Percentiles rank a stretch among this genome's conserved stretches.
These are phyloP conservation scores for Boletus patriciae DNA, from an alignment of 768 basidiomycete species.

Conservation along the genomic window DNA sequence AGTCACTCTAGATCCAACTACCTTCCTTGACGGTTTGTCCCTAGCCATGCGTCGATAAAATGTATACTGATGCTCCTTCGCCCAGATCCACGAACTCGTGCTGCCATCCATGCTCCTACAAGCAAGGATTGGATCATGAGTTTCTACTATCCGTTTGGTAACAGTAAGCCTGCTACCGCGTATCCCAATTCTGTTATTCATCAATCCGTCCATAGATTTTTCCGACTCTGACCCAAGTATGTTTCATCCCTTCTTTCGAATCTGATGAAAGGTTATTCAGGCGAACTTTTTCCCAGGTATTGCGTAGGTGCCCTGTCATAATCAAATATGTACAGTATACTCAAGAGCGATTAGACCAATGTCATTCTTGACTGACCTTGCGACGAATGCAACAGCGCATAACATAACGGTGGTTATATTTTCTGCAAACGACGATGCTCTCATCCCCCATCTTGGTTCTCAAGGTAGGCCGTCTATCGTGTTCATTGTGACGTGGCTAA, in stretches of 20 bases:
- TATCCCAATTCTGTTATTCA: not conserved
- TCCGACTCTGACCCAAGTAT: slow-evolving; percentile 34
- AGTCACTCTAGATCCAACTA: slow-evolving; percentile 46
- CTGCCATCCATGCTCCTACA: slow-evolving; percentile 68
- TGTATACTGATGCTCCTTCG: not conserved
- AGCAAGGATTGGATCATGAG: slow-evolving; percentile 46
- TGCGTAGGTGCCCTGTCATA: slow-evolving; percentile 28
- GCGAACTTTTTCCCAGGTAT: slow-evolving; percentile 24
- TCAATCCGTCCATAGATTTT: slow-evolving; percentile 15
- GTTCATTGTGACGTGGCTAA: slow-evolving; percentile 2
- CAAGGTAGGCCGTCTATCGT: slow-evolving; percentile 45
- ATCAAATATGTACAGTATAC: not conserved
- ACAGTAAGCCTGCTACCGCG: slow-evolving; percentile 18
- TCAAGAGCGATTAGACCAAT: slow-evolving; percentile 48
- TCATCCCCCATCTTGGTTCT: slow-evolving; percentile 61
- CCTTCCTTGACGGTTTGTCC: slow-evolving; percentile 62
- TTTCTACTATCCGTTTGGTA: slow-evolving; percentile 39
- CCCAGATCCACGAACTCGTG: slow-evolving; percentile 52
- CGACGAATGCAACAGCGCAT: slow-evolving; percentile 57
- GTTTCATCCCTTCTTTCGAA: slow-evolving; percentile 5
- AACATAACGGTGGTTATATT: slow-evolving; percentile 55
- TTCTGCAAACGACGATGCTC: slow-evolving; percentile 70
- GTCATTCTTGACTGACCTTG: slow-evolving; percentile 63
- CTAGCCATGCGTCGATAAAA: not conserved
- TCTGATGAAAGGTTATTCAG: not conserved